These are phyloP conservation scores for Erigeron canadensis DNA, from an alignment of 129 eudicot species.

Conservation along the genomic window DNA sequence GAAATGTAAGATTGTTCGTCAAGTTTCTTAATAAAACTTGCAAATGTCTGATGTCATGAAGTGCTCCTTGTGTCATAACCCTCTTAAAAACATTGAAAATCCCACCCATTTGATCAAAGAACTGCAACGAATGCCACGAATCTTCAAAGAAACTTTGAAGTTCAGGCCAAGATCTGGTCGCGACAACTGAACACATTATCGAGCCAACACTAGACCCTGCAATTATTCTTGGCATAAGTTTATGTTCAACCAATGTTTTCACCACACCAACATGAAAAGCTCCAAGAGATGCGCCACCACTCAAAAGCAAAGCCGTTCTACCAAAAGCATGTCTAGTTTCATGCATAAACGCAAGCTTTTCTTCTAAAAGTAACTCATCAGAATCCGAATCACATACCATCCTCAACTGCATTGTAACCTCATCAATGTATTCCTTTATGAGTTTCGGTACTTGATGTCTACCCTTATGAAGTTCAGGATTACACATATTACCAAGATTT, in stretches of 20 bases:
- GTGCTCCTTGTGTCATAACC: conserved; percentile 82
- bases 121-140: conserved; percentile 82
- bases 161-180: conserved; percentile 95
- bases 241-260: conserved; percentile 88
- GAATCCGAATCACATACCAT: conserved; percentile 96
- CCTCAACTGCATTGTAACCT: conserved; percentile 77
- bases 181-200: conserved; percentile 77
- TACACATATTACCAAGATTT: conserved; percentile 94
- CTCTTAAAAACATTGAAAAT: conserved; percentile 69
- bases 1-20: conserved; percentile 87
- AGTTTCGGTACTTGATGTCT: conserved; percentile 87
- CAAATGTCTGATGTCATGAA: conserved; percentile 84
- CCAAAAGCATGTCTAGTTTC: conserved; percentile 98
- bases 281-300: conserved; percentile 99
- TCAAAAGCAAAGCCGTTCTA: conserved; percentile 85
- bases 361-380: conserved; percentile 85
- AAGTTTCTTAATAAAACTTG: conserved; percentile 74
- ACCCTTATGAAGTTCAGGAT: conserved; percentile 94
- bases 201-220: conserved; percentile 99
- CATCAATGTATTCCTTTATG: conserved; percentile 86
- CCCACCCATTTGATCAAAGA: conserved; percentile 93
- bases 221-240: conserved; percentile 87
- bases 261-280: conserved; percentile 96
- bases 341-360: conserved; percentile 96
- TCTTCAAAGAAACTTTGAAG: conserved; percentile 94